These are phyloP conservation scores for Claviceps paspali DNA, from an alignment of 2,329 filamentous ascomycete genomes.

Conservation along the genomic window DNA sequence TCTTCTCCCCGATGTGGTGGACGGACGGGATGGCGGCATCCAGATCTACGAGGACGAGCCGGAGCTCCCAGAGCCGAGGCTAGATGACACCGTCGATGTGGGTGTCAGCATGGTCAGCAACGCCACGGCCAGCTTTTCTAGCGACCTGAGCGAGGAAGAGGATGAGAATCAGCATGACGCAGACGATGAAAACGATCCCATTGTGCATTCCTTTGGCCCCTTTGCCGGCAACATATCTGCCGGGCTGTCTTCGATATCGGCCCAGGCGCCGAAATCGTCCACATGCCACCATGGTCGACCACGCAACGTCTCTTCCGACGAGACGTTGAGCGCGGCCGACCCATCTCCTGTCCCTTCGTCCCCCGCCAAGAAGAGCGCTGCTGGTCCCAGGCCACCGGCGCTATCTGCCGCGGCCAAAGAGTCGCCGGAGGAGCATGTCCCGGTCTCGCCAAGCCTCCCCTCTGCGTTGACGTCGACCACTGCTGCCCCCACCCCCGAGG, in stretches of 20 bases:
- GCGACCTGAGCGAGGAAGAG: conserved; percentile 38
- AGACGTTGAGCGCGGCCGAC: conserved; percentile 10
- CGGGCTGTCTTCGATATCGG: conserved; percentile 63
- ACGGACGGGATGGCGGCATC: conserved; percentile 28
- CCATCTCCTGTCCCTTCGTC: conserved; percentile 11
- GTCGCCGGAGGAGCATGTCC: conserved; percentile 5
- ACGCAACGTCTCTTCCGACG: conserved; percentile 9
- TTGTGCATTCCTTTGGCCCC: conserved; percentile 82
- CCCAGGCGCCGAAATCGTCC: conserved; percentile 44
- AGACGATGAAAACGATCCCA: conserved; percentile 87
- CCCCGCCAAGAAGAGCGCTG: conserved; percentile 9
- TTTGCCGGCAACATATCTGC: conserved; percentile 76
- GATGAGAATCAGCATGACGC: conserved; percentile 61
- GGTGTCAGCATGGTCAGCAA: conserved; percentile 35
- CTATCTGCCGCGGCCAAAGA: neutral
- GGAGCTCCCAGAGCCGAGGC: conserved; percentile 22
- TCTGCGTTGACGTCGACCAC: conserved; percentile 10
- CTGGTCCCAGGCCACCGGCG: neutral
- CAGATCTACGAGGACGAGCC: conserved; percentile 60
- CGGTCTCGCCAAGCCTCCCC: no score
- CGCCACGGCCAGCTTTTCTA: conserved; percentile 37
- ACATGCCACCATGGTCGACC: conserved; percentile 12
- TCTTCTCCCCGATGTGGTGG: conserved; percentile 22
- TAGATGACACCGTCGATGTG: conserved; percentile 11
- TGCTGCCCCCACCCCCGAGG: conserved; percentile 3